Evolutionary conservation across 768 basidiomycete species (phyloP).

Genomic region (Calocybe cyanea): DNA sequence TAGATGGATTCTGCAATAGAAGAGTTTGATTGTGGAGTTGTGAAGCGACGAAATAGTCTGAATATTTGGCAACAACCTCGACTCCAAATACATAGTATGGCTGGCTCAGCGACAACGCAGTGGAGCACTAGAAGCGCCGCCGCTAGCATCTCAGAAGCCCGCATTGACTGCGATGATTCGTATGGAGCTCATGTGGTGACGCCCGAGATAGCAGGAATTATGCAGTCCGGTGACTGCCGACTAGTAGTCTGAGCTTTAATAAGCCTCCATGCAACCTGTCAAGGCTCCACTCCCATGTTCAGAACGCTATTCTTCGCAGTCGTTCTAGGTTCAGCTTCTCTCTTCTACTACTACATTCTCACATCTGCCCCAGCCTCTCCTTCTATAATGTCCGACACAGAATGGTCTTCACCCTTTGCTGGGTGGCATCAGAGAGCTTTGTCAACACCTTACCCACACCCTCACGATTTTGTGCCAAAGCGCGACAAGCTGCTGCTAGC

Average conservation of each 20-base stretch:
- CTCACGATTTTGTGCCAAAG: constrained; percentile 22
- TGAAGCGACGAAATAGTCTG: neutral
- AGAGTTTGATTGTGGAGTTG: too few relatives aligned
- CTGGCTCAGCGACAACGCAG: too few relatives aligned
- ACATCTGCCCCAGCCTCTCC: neutral
- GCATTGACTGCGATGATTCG: too few relatives aligned
- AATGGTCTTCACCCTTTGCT: constrained; percentile 21
- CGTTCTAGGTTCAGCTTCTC: constrained; percentile 5
- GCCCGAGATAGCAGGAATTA: too few relatives aligned
- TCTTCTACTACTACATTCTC: constrained; percentile 5
- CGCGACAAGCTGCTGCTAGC: constrained; percentile 24
- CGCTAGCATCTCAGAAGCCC: too few relatives aligned
- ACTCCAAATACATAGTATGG: neutral
- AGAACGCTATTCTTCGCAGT: constrained; percentile 6
- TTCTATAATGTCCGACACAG: constrained; percentile 1
- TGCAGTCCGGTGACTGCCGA: too few relatives aligned
- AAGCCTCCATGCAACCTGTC: too few relatives aligned
- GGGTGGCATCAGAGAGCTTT: constrained; percentile 28
- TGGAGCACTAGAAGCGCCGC: too few relatives aligned
- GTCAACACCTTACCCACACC: constrained; percentile 19
- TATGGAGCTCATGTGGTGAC: too few relatives aligned
- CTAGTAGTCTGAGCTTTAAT: too few relatives aligned
- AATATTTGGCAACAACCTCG: too few relatives aligned
- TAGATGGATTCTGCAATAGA: too few relatives aligned
- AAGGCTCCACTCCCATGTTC: constrained; percentile 4